phyloP scores from a whole-genome alignment of 2,329 filamentous ascomycete genomes.

The Fusarium verticillioides region DNA sequence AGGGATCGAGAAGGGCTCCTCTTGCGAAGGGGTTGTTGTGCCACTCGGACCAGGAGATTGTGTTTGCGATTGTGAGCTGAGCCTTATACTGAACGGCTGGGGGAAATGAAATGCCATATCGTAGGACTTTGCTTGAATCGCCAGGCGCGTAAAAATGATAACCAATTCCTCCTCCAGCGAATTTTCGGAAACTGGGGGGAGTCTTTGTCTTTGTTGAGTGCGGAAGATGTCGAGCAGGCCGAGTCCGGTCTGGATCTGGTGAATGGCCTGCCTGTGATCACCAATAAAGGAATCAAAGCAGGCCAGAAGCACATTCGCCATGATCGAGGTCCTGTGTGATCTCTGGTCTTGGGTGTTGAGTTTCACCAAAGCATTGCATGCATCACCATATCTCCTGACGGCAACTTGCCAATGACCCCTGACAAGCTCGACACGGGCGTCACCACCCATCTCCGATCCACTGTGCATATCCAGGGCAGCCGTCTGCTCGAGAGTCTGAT shows the following conservation, averaged over 20 bases:
- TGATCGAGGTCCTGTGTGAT: slow-evolving; percentile 66
- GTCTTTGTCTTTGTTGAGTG: slow-evolving; percentile 52
- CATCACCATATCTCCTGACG: slow-evolving; percentile 67
- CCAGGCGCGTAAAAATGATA: slow-evolving; percentile 71
- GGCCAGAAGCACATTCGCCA: slow-evolving; percentile 73
- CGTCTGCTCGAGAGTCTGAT: slow-evolving; percentile 72
- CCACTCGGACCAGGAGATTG: slow-evolving; percentile 57
- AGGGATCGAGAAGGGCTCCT: slow-evolving; percentile 36
- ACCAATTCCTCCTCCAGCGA: slow-evolving; percentile 68
- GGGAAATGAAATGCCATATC: slow-evolving; percentile 76
- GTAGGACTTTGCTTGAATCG: slow-evolving; percentile 74
- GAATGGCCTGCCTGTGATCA: slow-evolving; percentile 70
- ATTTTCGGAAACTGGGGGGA: slow-evolving; percentile 51
- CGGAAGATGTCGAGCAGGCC: slow-evolving; percentile 64
- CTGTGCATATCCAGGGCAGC: slow-evolving; percentile 59
- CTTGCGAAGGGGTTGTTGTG: slow-evolving; percentile 53
- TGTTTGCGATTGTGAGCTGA: slow-evolving; percentile 44
- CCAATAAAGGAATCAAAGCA: slow-evolving; percentile 76
- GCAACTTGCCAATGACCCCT: slow-evolving; percentile 69
- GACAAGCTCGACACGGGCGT: slow-evolving; percentile 48
- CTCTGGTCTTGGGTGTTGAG: slow-evolving; percentile 56
- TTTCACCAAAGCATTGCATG: slow-evolving; percentile 62
- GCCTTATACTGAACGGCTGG: slow-evolving; percentile 68
- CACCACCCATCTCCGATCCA: slow-evolving; percentile 16
- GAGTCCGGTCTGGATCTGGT: slow-evolving; percentile 70